These are phyloP conservation scores for Orbilia javanica DNA, from an alignment of 2,329 filamentous ascomycete genomes.

Conservation along the genomic window DNA sequence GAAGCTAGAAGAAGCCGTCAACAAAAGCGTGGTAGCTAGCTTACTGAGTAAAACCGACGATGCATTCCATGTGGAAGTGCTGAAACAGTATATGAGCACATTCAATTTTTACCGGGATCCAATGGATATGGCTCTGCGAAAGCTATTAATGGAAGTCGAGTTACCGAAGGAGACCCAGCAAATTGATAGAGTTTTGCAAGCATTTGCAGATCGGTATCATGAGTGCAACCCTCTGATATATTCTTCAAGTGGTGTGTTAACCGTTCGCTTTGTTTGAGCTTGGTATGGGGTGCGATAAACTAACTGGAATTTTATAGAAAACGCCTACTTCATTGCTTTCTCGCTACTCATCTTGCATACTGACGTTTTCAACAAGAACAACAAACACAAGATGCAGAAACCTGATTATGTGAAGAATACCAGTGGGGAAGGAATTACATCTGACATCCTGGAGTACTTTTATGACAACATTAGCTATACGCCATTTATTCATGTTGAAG, in stretches of 20 bases:
- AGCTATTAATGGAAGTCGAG: slow-evolving; percentile 95
- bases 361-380: slow-evolving; percentile 99
- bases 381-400: slow-evolving; percentile 99
- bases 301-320: slow-evolving; percentile 70
- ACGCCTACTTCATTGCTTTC: slow-evolving; percentile 98
- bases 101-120: slow-evolving; percentile 97
- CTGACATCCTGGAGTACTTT: slow-evolving; percentile 93
- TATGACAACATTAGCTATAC: slow-evolving; percentile 99
- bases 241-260: slow-evolving; percentile 74
- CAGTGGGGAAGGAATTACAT: slow-evolving; percentile 88
- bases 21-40: slow-evolving; percentile 84
- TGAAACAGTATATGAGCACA: slow-evolving; percentile 94
- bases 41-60: slow-evolving; percentile 88
- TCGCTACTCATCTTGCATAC: slow-evolving; percentile 96
- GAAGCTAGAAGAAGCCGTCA: slow-evolving; percentile 82
- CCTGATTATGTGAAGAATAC: slow-evolving; percentile 95
- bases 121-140: slow-evolving; percentile 95
- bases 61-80: slow-evolving; percentile 81
- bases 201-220: slow-evolving; percentile 95
- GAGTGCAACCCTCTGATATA: slow-evolving; percentile 99
- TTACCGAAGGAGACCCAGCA: slow-evolving; percentile 97
- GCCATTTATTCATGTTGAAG: slow-evolving; percentile 96
- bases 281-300: slow-evolving; percentile 6
- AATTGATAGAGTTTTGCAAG: slow-evolving; percentile 92
- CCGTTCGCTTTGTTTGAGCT: slow-evolving; percentile 1